Percentiles rank a stretch among this genome's conserved stretches.
Conservation (phyloP, 1,284 basidiomycete species). For the Puccinia hordei region DNA sequence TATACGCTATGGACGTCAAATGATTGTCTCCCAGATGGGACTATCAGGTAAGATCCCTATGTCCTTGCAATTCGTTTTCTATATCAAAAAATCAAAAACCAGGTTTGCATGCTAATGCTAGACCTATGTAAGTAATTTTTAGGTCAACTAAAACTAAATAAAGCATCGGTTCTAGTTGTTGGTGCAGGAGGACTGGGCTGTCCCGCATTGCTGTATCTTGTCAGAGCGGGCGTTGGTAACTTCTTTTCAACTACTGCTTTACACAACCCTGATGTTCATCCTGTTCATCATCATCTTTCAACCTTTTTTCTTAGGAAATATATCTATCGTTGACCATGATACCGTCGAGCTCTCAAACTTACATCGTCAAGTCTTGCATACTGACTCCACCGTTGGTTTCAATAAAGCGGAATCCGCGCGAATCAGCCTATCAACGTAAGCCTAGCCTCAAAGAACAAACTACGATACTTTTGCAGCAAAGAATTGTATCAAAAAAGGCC, state of each 20-base stretch:
- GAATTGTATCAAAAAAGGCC: too few species aligned
- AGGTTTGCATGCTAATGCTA: background rate
- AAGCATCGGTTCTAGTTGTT: constrained; percentile 78
- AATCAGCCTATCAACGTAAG: constrained; percentile 68
- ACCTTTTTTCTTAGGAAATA: constrained; percentile 65
- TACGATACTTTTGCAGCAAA: constrained; percentile 24
- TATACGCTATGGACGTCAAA: constrained; percentile 88
- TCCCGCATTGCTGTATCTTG: constrained; percentile 90
- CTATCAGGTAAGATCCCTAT: constrained; percentile 67
- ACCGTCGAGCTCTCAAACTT: constrained; percentile 87
- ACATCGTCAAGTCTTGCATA: constrained; percentile 88
- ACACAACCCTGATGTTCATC: background rate
- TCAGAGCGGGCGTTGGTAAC: constrained; percentile 84
- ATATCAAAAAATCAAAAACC: background rate
- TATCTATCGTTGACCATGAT: constrained; percentile 91
- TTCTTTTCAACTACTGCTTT: constrained; percentile 2
- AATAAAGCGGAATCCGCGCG: constrained; percentile 81
- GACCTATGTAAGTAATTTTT: background rate
- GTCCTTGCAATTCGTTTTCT: constrained; percentile 38
- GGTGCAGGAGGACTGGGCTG: constrained; percentile 97
- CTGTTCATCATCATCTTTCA: background rate
- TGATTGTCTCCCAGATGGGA: constrained; percentile 90
- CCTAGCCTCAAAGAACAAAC: constrained; percentile 22
- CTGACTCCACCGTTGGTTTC: constrained; percentile 74
- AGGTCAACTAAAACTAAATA: constrained; percentile 82